phyloP scores from a whole-genome alignment of 768 basidiomycete genomes.

The Suillus sp. region DNA sequence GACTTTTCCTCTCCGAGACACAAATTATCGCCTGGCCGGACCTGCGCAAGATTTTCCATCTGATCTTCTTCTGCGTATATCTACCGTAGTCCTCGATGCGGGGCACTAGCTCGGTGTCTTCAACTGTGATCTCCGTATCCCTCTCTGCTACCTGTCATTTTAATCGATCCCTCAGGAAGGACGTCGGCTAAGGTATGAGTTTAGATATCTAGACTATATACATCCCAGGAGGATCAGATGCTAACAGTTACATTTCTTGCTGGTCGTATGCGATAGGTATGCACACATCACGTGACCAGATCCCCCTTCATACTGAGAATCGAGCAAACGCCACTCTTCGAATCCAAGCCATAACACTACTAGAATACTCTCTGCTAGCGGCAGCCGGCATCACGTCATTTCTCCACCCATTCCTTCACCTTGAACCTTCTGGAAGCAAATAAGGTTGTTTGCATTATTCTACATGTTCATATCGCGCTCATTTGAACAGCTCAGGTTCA shows the following conservation, averaged over 20 bases:
- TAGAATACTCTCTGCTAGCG: not conserved
- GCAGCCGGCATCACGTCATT: not conserved
- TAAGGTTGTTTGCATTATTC: not conserved
- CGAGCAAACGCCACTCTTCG: not conserved
- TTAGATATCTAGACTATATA: not conserved
- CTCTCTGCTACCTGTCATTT: not conserved
- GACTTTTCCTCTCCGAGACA: not conserved
- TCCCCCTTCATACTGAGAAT: not conserved
- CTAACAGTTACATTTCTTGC: not conserved
- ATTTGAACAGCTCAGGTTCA: not conserved
- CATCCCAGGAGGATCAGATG: not conserved
- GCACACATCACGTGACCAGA: not conserved
- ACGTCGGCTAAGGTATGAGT: not conserved
- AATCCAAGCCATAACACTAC: not conserved
- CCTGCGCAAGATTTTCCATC: not conserved
- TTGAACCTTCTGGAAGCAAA: not conserved
- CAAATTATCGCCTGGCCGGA: not conserved
- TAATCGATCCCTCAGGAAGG: not conserved
- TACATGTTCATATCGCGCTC: not conserved
- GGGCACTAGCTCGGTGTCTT: not conserved
- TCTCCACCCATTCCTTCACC: not conserved
- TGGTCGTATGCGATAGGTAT: not conserved
- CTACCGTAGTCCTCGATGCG: not conserved
- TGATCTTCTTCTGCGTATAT: not conserved
- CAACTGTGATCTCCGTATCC: not conserved